Percentiles rank a stretch among this genome's conserved stretches.
phyloP scores from a whole-genome alignment of 2,329 filamentous ascomycete species.

The Fusarium brachygibbosum region DNA sequence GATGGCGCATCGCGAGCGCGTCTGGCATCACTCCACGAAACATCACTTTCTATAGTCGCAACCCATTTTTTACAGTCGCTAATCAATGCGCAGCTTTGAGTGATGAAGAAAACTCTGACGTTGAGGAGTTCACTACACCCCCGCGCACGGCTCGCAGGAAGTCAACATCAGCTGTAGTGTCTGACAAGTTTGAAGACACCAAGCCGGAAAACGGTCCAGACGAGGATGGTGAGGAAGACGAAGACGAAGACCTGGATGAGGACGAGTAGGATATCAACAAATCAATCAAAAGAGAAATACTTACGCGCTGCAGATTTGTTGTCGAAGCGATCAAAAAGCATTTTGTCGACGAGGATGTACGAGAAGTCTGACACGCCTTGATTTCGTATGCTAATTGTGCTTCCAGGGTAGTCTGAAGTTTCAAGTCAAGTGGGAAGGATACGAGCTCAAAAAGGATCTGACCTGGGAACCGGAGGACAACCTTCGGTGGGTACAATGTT shows the following conservation, averaged over 20 bases:
- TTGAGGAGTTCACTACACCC: constrained; percentile 47
- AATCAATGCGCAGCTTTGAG: constrained; percentile 53
- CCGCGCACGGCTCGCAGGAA: constrained; percentile 47
- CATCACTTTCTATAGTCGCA: constrained; percentile 10
- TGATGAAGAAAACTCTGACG: constrained; percentile 55
- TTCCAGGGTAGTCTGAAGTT: constrained; percentile 68
- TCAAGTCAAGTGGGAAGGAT: constrained; percentile 86
- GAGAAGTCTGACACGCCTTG: constrained; percentile 23
- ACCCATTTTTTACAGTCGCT: constrained; percentile 25
- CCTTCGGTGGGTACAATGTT: constrained; percentile 46
- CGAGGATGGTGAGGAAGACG: constrained; percentile 54
- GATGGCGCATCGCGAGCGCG: constrained; percentile 24
- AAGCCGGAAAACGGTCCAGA: constrained; percentile 50
- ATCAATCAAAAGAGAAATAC: constrained; percentile 26
- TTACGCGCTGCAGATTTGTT: constrained; percentile 68
- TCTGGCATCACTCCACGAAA: constrained; percentile 1
- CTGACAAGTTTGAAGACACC: constrained; percentile 43
- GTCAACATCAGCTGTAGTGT: constrained; percentile 39
- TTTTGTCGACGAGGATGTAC: constrained; percentile 68
- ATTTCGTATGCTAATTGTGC: constrained; percentile 2
- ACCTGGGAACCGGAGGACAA: constrained; percentile 87
- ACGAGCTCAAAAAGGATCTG: constrained; percentile 74
- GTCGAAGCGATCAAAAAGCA: constrained; percentile 81
- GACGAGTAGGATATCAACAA: constrained; percentile 57
- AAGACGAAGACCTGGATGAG: constrained; percentile 56